These are phyloP conservation scores for Candida cerambycidarum DNA, from an alignment of 805 yeast species.

Conservation along the genomic window DNA sequence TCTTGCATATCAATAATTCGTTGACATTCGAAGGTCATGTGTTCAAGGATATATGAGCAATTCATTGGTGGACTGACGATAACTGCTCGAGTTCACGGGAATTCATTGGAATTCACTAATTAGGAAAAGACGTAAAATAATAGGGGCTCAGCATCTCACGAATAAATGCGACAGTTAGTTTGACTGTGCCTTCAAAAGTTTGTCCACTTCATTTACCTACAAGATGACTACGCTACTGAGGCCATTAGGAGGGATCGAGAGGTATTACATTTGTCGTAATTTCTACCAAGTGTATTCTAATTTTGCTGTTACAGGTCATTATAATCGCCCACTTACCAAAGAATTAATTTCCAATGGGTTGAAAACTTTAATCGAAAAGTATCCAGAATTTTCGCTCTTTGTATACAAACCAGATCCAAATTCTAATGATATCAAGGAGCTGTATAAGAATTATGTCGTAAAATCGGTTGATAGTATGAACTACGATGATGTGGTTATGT, in stretches of 20 bases:
- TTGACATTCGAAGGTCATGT: too few species aligned
- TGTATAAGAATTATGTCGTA: slow-evolving; percentile 14
- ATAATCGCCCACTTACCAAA: slow-evolving; percentile 14
- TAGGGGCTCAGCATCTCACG: too few species aligned
- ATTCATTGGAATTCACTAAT: too few species aligned
- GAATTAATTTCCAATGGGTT: slow-evolving; percentile 22
- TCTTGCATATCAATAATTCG: too few species aligned
- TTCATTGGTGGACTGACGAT: too few species aligned
- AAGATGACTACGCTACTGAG: background rate
- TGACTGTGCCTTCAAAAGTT: too few species aligned
- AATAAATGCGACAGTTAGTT: too few species aligned
- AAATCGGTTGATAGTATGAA: slow-evolving; percentile 18
- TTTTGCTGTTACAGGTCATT: slow-evolving; percentile 24
- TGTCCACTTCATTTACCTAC: too few species aligned
- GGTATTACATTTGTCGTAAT: slow-evolving; percentile 10
- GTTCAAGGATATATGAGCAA: too few species aligned
- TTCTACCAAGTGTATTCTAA: slow-evolving; percentile 17
- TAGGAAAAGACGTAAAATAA: too few species aligned
- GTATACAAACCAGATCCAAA: background rate
- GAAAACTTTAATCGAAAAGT: slow-evolving; percentile 13
- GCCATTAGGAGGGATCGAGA: slow-evolving; percentile 4
- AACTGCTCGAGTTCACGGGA: too few species aligned
- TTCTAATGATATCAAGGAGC: slow-evolving; percentile 10
- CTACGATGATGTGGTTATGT: slow-evolving; percentile 22
- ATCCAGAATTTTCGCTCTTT: slow-evolving; percentile 17